phyloP scores from a whole-genome alignment of 257 asterid species.

The Haberlea rhodopensis region DNA sequence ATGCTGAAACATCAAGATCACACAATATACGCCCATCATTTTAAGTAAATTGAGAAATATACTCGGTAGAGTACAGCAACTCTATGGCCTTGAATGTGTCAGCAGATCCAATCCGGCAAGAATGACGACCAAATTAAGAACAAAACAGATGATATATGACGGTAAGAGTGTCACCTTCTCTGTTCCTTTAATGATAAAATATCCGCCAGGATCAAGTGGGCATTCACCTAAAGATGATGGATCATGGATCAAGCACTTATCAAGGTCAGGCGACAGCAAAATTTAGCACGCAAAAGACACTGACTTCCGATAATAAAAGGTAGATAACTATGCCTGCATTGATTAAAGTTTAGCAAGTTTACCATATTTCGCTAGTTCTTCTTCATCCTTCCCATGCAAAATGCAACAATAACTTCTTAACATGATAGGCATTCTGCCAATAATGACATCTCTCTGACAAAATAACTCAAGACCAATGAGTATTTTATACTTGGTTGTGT shows the following conservation, averaged over 20 bases:
- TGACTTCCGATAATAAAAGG: constrained; percentile 15
- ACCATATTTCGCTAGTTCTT: constrained; percentile 80
- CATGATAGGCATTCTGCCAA: constrained; percentile 96
- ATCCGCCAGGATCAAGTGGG: constrained; percentile 98
- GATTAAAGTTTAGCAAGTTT: constrained; percentile 27
- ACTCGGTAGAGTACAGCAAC: neutral
- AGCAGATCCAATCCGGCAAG: neutral
- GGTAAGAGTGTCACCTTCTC: constrained; percentile 63
- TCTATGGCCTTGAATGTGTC: no score
- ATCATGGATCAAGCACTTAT: constrained; percentile 20
- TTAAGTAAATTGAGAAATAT: constrained; percentile 1
- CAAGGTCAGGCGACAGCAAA: neutral
- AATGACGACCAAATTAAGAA: neutral
- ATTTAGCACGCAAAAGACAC: constrained; percentile 13
- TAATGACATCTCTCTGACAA: constrained; percentile 46
- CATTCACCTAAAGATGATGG: constrained; percentile 69
- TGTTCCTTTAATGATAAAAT: constrained; percentile 82
- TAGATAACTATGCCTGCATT: constrained; percentile 2
- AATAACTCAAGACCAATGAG: constrained; percentile 9
- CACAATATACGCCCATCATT: neutral
- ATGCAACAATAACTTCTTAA: constrained; percentile 69
- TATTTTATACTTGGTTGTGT: neutral
- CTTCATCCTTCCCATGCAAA: constrained; percentile 80
- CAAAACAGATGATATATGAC: constrained; percentile 15
- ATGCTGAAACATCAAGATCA: neutral